A percentile compares a stretch with the other conserved stretches of the same genome.
phyloP scores from a whole-genome alignment of 306 rosid species.

The Vigna mungo region DNA sequence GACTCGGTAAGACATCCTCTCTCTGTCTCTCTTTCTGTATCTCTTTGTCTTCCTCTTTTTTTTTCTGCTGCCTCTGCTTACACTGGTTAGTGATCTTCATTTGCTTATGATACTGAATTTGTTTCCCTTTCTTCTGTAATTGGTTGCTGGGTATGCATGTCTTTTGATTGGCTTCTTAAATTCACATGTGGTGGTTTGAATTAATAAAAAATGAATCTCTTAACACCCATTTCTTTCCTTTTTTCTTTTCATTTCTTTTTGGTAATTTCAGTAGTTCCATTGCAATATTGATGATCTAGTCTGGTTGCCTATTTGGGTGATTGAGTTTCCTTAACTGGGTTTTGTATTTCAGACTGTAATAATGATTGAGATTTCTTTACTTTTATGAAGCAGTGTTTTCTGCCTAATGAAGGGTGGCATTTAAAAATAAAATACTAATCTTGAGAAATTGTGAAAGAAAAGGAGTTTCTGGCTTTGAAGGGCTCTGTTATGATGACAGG shows the following conservation, averaged over 20 bases:
- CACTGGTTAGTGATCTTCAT: slow-evolving; percentile 50
- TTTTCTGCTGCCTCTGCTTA: slow-evolving; percentile 19
- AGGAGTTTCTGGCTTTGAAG: not conserved
- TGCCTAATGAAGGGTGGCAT: not conserved
- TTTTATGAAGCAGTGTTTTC: not conserved
- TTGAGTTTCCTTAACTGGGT: not conserved
- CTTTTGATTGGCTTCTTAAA: not conserved
- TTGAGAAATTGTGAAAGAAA: not conserved
- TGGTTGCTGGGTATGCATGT: not conserved
- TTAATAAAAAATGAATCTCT: not conserved
- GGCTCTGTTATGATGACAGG: not conserved
- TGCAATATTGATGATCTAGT: not conserved
- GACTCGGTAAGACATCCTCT: not conserved
- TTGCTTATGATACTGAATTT: not conserved
- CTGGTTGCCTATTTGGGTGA: not conserved
- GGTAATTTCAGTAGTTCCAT: not conserved
- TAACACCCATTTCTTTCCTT: not conserved
- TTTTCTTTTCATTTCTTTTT: not conserved
- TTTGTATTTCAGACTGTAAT: not conserved
- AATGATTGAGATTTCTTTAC: not conserved
- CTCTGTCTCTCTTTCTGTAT: not conserved
- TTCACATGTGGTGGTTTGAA: not conserved
- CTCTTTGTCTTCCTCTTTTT: not conserved
- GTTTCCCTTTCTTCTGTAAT: slow-evolving; percentile 10
- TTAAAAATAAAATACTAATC: not conserved